Base-by-base conservation (phyloP, 2,329 filamentous ascomycete species). In the Colletotrichum destructivum region DNA sequence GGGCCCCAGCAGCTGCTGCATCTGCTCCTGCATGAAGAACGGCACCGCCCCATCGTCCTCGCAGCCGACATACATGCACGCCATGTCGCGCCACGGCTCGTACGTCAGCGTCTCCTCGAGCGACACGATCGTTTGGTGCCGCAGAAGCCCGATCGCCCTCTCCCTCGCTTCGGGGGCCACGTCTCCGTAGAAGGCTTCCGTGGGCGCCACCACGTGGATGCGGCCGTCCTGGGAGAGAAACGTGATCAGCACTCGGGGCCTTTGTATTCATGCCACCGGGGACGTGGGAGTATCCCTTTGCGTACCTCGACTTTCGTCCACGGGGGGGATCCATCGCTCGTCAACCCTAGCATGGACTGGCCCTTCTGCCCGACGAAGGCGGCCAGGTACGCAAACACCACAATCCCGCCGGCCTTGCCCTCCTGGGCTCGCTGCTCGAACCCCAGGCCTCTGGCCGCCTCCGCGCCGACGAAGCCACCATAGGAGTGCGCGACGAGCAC, bases 401-500 rank as follows among this genome's bases (percentile, higher is more conserved):
- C 73, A 0, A 86, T 80, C 4, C 84, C 83, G 1, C 84, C 84
- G 3, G 75, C 65, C 55, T 81, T 74, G 1, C 80, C 82, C 4
- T 76, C 74, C 0, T 63, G 69, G 40, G 75, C 72, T 3, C 83
- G 77, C 47, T 82, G 74, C 42, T 76, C 77, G 60, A 81, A 78
- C 0, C 80, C 78, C 0, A 82, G 75, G 0, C 81, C 81, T 8
- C 77, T 73, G 4, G 85, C 74, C 0, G 81, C 84, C 47, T 81
- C 81, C 26, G 79, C 78, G 4, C 79, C 80, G 0, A 84, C 77
- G 0, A 84, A 74, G 8, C 84, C 84, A 16, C 82, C 81, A 75
- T 84, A 86, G 1, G 82, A 85, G 71, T 87, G 84, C 4, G 80
- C 78, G 4, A 83, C 74, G 1, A 86, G 78, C 0, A 86, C 74